A percentile compares a stretch with the other conserved stretches of the same genome.
Evolutionary conservation across 2,329 filamentous ascomycete species (phyloP).

Genomic region (Hypoxylon sp.): DNA sequence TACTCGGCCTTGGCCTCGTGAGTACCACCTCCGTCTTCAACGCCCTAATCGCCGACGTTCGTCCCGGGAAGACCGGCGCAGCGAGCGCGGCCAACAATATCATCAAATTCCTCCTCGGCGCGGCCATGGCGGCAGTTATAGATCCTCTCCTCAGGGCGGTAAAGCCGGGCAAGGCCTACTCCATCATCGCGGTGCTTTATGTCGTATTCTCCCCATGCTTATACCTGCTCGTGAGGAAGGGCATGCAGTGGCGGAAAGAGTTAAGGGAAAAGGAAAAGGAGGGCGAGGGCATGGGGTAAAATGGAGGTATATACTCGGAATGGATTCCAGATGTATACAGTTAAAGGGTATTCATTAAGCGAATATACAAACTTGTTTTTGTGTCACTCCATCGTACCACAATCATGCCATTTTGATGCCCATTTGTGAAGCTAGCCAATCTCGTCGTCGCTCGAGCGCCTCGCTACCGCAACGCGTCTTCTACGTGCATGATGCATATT

Average conservation of each 20-base stretch:
- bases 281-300: conserved; percentile 12
- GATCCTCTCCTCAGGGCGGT: conserved; percentile 69
- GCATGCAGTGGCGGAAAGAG: conserved; percentile 64
- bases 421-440: conserved; percentile 14
- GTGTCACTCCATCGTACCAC: conserved; percentile 26
- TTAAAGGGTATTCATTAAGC: conserved; percentile 15
- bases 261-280: conserved; percentile 59
- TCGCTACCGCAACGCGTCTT: conserved; percentile 15
- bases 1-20: conserved; percentile 70
- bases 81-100: conserved; percentile 75
- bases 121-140: conserved; percentile 71
- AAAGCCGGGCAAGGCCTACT: conserved; percentile 73
- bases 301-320: conserved; percentile 13
- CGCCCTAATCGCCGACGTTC: conserved; percentile 73
- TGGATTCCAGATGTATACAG: conserved; percentile 10
- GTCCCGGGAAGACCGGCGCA: conserved; percentile 71
- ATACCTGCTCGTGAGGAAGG: conserved; percentile 62
- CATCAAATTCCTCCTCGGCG: conserved; percentile 71
- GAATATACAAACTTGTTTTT: conserved; percentile 19
- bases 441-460: conserved; percentile 5
- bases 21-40: conserved; percentile 72
- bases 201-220: conserved; percentile 64
- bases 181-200: conserved; percentile 68
- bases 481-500: conserved; percentile 27
- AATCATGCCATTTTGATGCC: conserved; percentile 27